Evolutionary conservation across 148 eudicot species (phyloP).

Genomic region (Cornus florida): DNA sequence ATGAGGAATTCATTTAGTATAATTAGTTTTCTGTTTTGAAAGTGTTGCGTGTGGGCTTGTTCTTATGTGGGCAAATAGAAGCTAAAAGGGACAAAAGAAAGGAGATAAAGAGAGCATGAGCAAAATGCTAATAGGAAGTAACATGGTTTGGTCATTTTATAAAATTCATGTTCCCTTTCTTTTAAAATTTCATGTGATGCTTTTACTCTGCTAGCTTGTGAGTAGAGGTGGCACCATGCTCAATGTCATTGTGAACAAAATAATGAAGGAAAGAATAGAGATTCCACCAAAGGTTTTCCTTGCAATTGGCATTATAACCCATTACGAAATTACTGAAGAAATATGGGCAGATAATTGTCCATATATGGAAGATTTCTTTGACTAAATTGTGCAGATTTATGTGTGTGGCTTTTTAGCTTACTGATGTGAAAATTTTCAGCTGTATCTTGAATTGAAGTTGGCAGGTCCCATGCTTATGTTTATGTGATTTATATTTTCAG

Average conservation of each 20-base stretch:
- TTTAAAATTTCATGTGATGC: neutral
- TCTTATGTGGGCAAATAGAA: neutral
- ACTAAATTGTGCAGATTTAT: neutral
- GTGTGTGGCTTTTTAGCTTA: neutral
- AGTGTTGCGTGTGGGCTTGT: no score
- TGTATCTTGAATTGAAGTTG: neutral
- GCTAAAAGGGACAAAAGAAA: no score
- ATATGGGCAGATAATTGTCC: neutral
- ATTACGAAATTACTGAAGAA: neutral
- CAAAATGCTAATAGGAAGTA: no score
- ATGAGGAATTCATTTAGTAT: no score
- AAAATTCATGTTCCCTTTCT: neutral
- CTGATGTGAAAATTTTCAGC: neutral
- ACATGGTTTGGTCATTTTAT: neutral
- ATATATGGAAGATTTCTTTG: neutral
- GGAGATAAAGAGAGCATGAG: no score
- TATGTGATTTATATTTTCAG: slow-evolving; percentile 24
- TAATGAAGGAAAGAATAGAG: no score
- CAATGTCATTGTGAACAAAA: neutral
- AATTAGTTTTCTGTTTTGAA: no score
- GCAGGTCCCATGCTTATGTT: neutral
- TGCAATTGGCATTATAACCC: no score
- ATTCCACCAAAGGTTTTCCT: neutral
- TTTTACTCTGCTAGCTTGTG: neutral
- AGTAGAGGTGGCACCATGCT: neutral